A percentile compares a stretch with the other conserved stretches of the same genome.
phyloP scores from a whole-genome alignment of 495 filamentous ascomycete species.

The Ramalina intermedia region DNA sequence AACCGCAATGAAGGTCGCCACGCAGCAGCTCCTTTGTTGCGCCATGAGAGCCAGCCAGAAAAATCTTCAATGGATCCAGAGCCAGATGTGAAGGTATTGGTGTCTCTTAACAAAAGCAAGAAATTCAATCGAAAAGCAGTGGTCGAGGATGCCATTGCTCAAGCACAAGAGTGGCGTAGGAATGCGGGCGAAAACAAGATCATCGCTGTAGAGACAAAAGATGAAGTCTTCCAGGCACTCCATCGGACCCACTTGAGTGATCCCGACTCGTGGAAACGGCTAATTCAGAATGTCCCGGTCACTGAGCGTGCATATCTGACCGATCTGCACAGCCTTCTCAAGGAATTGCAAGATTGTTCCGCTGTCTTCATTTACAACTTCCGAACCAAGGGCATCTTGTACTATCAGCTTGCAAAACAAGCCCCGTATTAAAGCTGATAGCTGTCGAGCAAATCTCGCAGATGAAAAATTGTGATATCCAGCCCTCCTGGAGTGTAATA shows the following conservation, averaged over 20 bases:
- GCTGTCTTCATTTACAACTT: conserved; percentile 76
- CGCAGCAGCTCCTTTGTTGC: conserved; percentile 25
- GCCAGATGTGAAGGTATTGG: conserved; percentile 69
- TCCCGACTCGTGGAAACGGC: conserved; percentile 69
- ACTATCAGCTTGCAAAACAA: conserved; percentile 44
- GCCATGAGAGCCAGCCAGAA: conserved; percentile 28
- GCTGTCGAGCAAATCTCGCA: too few species aligned
- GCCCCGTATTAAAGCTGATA: too few species aligned
- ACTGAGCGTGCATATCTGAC: conserved; percentile 75
- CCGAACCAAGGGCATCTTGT: conserved; percentile 56
- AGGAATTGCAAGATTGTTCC: conserved; percentile 37
- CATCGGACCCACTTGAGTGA: conserved; percentile 61
- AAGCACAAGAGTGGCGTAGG: conserved; percentile 46
- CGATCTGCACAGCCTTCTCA: conserved; percentile 69
- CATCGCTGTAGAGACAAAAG: conserved; percentile 74
- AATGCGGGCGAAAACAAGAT: conserved; percentile 61
- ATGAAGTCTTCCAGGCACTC: conserved; percentile 72
- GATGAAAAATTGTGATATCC: too few species aligned
- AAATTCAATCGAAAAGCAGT: conserved; percentile 79
- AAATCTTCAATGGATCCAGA: conserved; percentile 30
- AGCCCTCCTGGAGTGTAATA: too few species aligned
- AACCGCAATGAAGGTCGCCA: conserved; percentile 44
- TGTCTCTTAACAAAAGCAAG: conserved; percentile 68
- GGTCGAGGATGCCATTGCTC: conserved; percentile 61
- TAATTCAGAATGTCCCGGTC: conserved; percentile 63